A percentile compares a stretch with the other conserved stretches of the same genome.
These are phyloP conservation scores for Bruguiera gymnorhiza DNA, from an alignment of 345 rosid species.

Conservation along the genomic window DNA sequence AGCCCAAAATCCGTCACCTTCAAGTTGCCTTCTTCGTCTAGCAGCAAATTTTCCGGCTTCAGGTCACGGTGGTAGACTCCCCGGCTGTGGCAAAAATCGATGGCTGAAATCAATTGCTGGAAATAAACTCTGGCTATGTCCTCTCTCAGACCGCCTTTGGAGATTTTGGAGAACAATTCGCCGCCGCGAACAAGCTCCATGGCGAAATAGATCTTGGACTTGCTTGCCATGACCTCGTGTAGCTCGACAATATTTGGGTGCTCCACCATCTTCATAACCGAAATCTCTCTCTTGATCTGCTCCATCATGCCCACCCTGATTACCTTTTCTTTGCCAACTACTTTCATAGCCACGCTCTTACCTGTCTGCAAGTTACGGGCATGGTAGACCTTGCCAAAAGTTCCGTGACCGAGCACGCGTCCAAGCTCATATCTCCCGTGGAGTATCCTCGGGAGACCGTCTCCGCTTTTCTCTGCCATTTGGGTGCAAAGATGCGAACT, in stretches of 20 bases:
- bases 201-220: constrained; percentile 89
- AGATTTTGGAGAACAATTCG: constrained; percentile 54
- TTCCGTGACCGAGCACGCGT: constrained; percentile 77
- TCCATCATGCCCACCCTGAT: constrained; percentile 86
- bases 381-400: constrained; percentile 88
- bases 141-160: constrained; percentile 2
- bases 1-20: constrained; percentile 92
- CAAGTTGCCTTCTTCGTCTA: constrained; percentile 74
- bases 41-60: constrained; percentile 81
- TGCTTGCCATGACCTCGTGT: constrained; percentile 94
- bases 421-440: constrained; percentile 92
- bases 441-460: constrained; percentile 36
- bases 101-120: constrained; percentile 48
- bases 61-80: constrained; percentile 92
- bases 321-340: constrained; percentile 85
- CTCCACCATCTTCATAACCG: constrained; percentile 92
- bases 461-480: constrained; percentile 25
- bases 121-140: constrained; percentile 4
- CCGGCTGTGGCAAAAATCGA: constrained; percentile 92
- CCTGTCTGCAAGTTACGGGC: constrained; percentile 63
- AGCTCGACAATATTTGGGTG: constrained; percentile 84
- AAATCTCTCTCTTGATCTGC: constrained; percentile 83
- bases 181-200: constrained; percentile 96
- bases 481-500: not conserved
- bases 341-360: constrained; percentile 78